Evolutionary conservation across 2,329 filamentous ascomycete genomes (phyloP), one percentile per base, ranked within the genome.

Genomic region (Bertia moriformis): DNA sequence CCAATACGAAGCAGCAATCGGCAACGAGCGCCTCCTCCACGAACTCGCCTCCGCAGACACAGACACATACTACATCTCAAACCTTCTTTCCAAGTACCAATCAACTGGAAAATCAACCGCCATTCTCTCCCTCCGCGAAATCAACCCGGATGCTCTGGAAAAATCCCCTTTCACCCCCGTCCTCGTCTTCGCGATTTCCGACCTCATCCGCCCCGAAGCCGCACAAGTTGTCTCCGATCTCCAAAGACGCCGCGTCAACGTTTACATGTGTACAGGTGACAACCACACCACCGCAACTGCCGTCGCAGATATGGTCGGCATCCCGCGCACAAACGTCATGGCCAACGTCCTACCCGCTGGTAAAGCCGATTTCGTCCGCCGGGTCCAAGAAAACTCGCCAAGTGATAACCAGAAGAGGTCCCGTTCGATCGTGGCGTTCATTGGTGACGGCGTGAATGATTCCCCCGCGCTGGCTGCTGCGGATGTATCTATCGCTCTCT

Each of bases 381-480:
- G 12, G 14, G 20, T 32, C n/a, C 4, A 4, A 39, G 14, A 18
- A 65, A 61, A 38, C 56, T 62, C 38, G 51, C 48, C 20, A 49
- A 52, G 38, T 47, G 62, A n/a, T 59, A 40, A 42, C 4, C 24
- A 30, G 15, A 14, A 2, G n/a, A 43, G 43, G 30, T 44, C 50
- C 4, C 65, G 70, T 15, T 65, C 67, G 1, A 68, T 83, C 2
- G 74, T 93, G 1, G 85, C 78, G 29, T 91, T 93, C 73, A 83
- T 88, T 2, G 86, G 85, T 27, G 85, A 93, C 48, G 85, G 86
- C 14, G 84, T 89, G 47, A 93, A 93, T 49, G 86, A 93, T 51
- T 81, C 84, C 0, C 84, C 85, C 0, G 85, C 85, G 2, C 70
- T 93, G 3, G 76, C 81, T 2, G 77, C 78, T 1, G 83, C 86